A percentile compares a stretch with the other conserved stretches of the same genome.
Evolutionary conservation across 1,139 yeast species (phyloP).

Genomic region (Saccharomyces pastorianus): DNA sequence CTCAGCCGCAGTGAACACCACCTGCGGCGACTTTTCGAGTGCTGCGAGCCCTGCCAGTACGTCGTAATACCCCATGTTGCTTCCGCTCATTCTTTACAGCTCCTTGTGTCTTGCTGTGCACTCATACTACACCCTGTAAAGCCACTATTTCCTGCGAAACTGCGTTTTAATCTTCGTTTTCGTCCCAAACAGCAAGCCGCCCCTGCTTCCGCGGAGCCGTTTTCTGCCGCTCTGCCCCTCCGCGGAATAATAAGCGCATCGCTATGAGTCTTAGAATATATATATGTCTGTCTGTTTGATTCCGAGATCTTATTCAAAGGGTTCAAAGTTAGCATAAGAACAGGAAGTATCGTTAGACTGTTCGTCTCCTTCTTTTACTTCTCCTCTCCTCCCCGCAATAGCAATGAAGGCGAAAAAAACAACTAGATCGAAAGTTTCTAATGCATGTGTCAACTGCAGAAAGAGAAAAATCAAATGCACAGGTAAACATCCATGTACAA

Average conservation of each 20-base stretch:
- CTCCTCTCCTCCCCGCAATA: background rate
- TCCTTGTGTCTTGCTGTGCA: background rate
- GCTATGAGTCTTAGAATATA: background rate
- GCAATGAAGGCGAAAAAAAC: background rate
- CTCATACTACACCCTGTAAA: background rate
- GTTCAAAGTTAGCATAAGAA: no score
- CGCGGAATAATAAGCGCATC: background rate
- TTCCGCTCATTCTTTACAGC: background rate
- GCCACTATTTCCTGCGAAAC: background rate
- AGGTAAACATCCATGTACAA: slow-evolving; percentile 36
- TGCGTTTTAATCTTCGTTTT: background rate
- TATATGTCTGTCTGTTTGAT: background rate
- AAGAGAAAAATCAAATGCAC: slow-evolving; percentile 56
- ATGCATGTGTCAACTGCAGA: slow-evolving; percentile 57
- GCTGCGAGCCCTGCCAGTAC: slow-evolving; percentile 26
- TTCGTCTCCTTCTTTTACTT: background rate
- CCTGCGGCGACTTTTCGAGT: slow-evolving; percentile 26
- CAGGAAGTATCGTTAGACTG: no score
- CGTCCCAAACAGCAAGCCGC: background rate
- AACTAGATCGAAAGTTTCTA: slow-evolving; percentile 26
- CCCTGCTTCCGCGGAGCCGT: background rate
- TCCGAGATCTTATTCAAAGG: background rate
- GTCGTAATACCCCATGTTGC: slow-evolving; percentile 21
- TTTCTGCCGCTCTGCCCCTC: background rate
- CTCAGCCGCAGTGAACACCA: slow-evolving; percentile 21